Evolutionary conservation across 306 rosid species (phyloP), one percentile per base, ranked within the genome.

Genomic region (Carpinus fangiana): DNA sequence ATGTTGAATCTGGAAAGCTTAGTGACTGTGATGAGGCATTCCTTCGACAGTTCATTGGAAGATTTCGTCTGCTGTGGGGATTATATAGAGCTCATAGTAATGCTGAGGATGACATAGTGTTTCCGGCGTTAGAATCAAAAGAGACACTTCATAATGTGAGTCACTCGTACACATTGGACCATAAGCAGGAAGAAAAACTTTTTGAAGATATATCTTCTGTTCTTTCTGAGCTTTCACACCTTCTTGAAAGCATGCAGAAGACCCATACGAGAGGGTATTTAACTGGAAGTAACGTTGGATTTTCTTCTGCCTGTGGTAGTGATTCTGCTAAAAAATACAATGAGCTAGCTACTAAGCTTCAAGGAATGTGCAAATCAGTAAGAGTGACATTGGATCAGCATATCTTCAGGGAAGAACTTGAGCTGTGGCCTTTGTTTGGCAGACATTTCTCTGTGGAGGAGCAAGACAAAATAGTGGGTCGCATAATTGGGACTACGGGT

Each of bases 51-150:
- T 96, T 96, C 75, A 89, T 78, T 64, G 99, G 99, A 74, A 90
- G 99, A 84, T 96, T 96, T 80, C 98, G 94, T 68, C 95, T 96
- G 77, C 86, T 96, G 77, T 96, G 99, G 99, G 99, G 99, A 43
- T 87, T 96, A 79, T 93, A 96, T 80, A 91, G 98, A 89, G 99
- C 99, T 75, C 99, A 96, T 75, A 96, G 99, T 83, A 96, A 96
- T 84, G 99, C 99, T 59, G 99, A 96, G 83, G 99, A 96, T 81
- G 99, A 96, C 82, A 91, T 96, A 77, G 98, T 93, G 76, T 96
- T 96, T 85, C 98, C 99, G 51, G 99, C 99, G 0, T 76, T 96
- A 83, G 98, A 96, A 90, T 96, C 99, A 80, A 93, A 96, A 83
- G 99, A 96, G 90, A 68, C 98, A 6, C 93, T 96, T 85, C 99